These are phyloP conservation scores for Vachellia collinsii DNA, from an alignment of 306 rosid genomes.

Conservation along the genomic window DNA sequence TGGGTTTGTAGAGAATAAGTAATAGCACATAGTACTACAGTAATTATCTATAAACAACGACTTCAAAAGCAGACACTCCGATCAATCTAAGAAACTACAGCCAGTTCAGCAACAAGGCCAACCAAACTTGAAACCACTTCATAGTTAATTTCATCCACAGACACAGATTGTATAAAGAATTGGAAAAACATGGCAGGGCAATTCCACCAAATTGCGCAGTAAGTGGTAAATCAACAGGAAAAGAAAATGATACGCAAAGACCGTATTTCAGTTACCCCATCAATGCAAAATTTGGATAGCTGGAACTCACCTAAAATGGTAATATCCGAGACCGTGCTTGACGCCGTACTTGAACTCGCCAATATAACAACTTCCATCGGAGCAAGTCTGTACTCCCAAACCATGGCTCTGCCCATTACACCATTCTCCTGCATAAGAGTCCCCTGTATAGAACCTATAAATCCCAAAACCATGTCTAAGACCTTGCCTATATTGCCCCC, in stretches of 20 bases:
- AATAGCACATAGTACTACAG: neutral
- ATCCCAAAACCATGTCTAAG: constrained; percentile 83
- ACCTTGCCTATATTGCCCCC: constrained; percentile 75
- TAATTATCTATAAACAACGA: neutral
- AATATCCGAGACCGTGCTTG: constrained; percentile 82
- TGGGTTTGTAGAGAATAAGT: neutral
- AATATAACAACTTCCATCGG: constrained; percentile 78
- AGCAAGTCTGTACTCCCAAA: constrained; percentile 77
- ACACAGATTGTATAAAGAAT: neutral
- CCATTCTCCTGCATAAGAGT: constrained; percentile 87
- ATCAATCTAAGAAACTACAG: neutral
- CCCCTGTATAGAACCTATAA: constrained; percentile 79
- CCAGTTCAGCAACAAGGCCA: constrained; percentile 32
- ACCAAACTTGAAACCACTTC: constrained; percentile 22
- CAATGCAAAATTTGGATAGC: neutral
- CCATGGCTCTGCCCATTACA: constrained; percentile 90
- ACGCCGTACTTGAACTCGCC: constrained; percentile 83
- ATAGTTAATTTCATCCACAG: constrained; percentile 30
- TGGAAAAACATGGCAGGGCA: neutral
- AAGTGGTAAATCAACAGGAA: neutral
- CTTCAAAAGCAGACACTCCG: neutral
- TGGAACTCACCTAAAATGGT: constrained; percentile 74
- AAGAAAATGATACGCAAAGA: neutral
- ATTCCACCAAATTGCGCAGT: neutral
- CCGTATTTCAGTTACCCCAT: neutral